Evolutionary conservation across 768 basidiomycete genomes (phyloP).

Genomic region (Tephrocybe sp.): DNA sequence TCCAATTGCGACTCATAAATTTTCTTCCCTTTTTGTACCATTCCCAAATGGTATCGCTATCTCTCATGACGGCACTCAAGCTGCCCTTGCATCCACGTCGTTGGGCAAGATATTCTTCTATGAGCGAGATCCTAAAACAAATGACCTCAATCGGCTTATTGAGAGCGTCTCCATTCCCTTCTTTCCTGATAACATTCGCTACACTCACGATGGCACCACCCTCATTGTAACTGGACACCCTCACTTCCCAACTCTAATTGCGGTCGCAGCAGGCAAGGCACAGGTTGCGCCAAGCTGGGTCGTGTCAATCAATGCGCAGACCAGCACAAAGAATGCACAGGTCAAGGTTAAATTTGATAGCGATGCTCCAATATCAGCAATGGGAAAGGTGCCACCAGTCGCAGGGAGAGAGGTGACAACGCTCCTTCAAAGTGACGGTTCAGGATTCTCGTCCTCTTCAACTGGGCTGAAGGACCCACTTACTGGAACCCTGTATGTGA

Average conservation of each 20-base stretch:
- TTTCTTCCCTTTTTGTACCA: conserved; percentile 49
- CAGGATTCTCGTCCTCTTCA: conserved; percentile 52
- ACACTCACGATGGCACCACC: conserved; percentile 39
- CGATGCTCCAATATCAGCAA: conserved; percentile 49
- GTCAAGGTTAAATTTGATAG: conserved; percentile 32
- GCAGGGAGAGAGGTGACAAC: conserved; percentile 49
- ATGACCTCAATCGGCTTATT: conserved; percentile 37
- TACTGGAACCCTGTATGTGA: conserved; percentile 50
- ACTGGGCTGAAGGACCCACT: conserved; percentile 52
- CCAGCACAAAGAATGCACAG: conserved; percentile 6
- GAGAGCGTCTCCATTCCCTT: conserved; percentile 54
- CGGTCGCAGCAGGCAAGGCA: conserved; percentile 44
- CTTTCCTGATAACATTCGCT: conserved; percentile 61
- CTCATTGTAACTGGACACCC: conserved; percentile 70
- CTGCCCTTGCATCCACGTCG: conserved; percentile 61
- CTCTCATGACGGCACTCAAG: conserved; percentile 44
- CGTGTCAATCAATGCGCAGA: conserved; percentile 37
- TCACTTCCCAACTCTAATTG: conserved; percentile 52
- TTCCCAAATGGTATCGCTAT: conserved; percentile 73
- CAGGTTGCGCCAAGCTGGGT: conserved; percentile 60
- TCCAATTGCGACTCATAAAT: conserved; percentile 33
- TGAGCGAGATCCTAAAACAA: conserved; percentile 43
- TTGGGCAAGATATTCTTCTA: conserved; percentile 51
- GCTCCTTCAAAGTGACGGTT: conserved; percentile 76
- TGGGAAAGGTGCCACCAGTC: conserved; percentile 35